Evolutionary conservation across 208 protist genomes (phyloP), one percentile per base, ranked within the genome.

Genomic region (Crithidia mellificae): DNA sequence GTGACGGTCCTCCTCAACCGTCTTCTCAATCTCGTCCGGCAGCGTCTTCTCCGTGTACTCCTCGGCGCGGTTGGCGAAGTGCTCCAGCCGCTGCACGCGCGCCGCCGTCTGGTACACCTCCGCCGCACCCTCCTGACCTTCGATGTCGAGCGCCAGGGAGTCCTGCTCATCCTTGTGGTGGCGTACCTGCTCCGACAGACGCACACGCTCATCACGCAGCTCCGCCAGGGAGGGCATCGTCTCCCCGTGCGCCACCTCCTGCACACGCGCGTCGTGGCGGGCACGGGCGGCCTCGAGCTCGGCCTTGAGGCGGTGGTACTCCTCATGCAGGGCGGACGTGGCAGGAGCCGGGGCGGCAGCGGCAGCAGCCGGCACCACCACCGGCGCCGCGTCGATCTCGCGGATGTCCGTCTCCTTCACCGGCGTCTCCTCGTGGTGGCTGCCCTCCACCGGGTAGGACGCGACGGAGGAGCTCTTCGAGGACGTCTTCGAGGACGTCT

Each of bases 151-250:
- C 20, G 76, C 52, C 22, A 91, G 61, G 11, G 81, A 81, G 65
- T 92, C 84, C 63, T 88, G 84, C 71, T 90, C 84, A 57, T 94
- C 84, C 80, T 91, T 89, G 82, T 87, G 76, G 67, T 91, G 81
- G 52, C 77, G 86, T 41, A 88, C 77, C 59, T 84, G 63, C 73
- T 90, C 69, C 9, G 69, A 67, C 6, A 94, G 77, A 6, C 69
- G 67, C 47, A 77, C 62, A 6, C 86, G 84, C 72, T 90, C 84
- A 44, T 66, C 57, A 8, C 68, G 72, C 51, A 93, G 78, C 41
- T 69, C 78, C 54, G 88, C 73, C 46, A 93, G 63, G 11, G 79
- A 68, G 0, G 83, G 85, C 56, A 93, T 72, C 15, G 73, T 52
- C 50, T 72, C 39, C 36, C 67, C 63, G 22, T 77, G 51, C 8